A percentile compares a stretch with the other conserved stretches of the same genome.
phyloP scores from a whole-genome alignment of 2,329 filamentous ascomycete genomes.

The Phialophora macrospora region DNA sequence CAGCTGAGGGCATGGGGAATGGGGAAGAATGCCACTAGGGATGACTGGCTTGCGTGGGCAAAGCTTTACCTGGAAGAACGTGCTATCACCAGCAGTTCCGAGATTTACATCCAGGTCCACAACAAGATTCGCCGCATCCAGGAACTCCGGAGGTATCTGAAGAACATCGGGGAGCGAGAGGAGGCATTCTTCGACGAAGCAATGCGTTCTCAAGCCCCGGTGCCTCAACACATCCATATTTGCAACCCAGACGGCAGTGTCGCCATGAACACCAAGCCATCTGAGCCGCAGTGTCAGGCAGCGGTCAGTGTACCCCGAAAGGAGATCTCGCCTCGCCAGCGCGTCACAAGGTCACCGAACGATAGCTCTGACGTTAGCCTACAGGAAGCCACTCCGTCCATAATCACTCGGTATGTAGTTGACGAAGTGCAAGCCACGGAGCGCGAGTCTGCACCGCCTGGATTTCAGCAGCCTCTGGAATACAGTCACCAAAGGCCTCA shows the following conservation, averaged over 20 bases:
- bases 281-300: no score
- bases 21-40: slow-evolving; percentile 15
- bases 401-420: no score
- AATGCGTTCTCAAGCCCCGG: not conserved
- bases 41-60: slow-evolving; percentile 19
- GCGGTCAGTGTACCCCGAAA: no score
- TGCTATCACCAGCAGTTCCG: not conserved
- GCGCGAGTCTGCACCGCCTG: no score
- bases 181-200: slow-evolving; percentile 14
- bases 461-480: not conserved
- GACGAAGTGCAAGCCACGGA: no score
- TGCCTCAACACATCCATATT: not conserved
- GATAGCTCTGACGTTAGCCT: no score
- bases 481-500: not conserved
- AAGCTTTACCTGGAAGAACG: slow-evolving; percentile 3
- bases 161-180: slow-evolving; percentile 5
- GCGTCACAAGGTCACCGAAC: no score
- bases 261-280: not conserved
- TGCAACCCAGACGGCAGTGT: not conserved
- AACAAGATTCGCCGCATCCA: slow-evolving; percentile 17
- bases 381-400: no score
- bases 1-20: not conserved
- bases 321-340: no score
- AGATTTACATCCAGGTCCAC: slow-evolving; percentile 15
- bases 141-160: slow-evolving; percentile 16